phyloP scores from a whole-genome alignment of 805 yeast genomes.

The Cyberlindnera samutprakarnensis region DNA sequence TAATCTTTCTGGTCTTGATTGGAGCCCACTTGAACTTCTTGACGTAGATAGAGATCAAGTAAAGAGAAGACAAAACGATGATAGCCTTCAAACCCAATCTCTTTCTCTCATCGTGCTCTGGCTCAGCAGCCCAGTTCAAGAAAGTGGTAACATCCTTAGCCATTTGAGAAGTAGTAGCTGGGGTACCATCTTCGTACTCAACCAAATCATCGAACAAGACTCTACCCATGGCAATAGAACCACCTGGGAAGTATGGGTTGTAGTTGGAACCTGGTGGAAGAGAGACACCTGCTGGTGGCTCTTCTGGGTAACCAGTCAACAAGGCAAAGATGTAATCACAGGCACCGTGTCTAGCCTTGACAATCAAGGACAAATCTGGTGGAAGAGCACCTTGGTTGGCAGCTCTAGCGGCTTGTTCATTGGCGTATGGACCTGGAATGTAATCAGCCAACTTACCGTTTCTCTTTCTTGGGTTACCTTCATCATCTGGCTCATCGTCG shows the following conservation, averaged over 20 bases:
- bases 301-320: slow-evolving; percentile 98
- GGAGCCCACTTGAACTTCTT: slow-evolving; percentile 98
- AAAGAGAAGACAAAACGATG: slow-evolving; percentile 68
- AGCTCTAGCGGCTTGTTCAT: slow-evolving; percentile 99
- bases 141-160: slow-evolving; percentile 96
- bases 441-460: slow-evolving; percentile 96
- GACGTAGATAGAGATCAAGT: slow-evolving; percentile 79
- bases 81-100: slow-evolving; percentile 92
- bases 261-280: slow-evolving; percentile 94
- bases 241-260: slow-evolving; percentile 99
- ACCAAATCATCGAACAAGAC: slow-evolving; percentile 95
- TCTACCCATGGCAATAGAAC: slow-evolving; percentile 98
- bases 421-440: slow-evolving; percentile 91
- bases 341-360: slow-evolving; percentile 99
- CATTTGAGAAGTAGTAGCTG: slow-evolving; percentile 98
- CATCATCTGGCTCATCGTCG: slow-evolving; percentile 98
- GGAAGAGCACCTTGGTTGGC: slow-evolving; percentile 99
- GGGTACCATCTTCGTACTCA: slow-evolving; percentile 98
- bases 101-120: slow-evolving; percentile 98
- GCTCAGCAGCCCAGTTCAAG: slow-evolving; percentile 98
- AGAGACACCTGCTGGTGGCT: slow-evolving; percentile 94
- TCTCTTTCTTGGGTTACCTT: slow-evolving; percentile 97
- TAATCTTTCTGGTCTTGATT: slow-evolving; percentile 89
- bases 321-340: slow-evolving; percentile 90
- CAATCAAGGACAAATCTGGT: slow-evolving; percentile 94